Evolutionary conservation across 306 rosid species (phyloP).

Genomic region (Astragalus membranaceus): DNA sequence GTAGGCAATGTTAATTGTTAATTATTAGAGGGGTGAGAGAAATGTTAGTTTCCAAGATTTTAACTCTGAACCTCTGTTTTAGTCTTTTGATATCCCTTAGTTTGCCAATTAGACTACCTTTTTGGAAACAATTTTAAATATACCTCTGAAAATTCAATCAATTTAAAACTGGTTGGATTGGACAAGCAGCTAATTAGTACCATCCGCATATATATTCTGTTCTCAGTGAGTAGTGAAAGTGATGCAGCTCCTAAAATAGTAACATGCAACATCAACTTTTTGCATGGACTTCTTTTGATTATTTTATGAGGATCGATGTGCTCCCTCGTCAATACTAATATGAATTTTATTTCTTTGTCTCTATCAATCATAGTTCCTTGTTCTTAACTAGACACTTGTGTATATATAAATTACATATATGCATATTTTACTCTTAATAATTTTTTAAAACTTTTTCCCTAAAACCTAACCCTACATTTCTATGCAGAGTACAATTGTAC

Average conservation of each 20-base stretch:
- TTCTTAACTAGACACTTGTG: constrained; percentile 5
- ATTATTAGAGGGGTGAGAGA: no score
- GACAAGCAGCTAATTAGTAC: constrained; percentile 52
- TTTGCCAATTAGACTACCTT: no score
- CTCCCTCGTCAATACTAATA: constrained; percentile 24
- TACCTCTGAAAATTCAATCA: constrained; percentile 32
- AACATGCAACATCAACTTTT: constrained; percentile 58
- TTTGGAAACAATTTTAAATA: no score
- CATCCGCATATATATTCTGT: constrained; percentile 36
- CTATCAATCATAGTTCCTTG: not conserved
- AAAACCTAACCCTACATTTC: not conserved
- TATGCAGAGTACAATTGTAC: not conserved
- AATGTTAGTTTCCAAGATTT: no score
- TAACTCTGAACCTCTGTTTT: no score
- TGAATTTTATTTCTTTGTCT: not conserved
- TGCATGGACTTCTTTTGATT: constrained; percentile 11
- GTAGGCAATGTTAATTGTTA: no score
- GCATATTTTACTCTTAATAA: not conserved
- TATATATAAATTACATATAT: not conserved
- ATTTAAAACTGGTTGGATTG: constrained; percentile 54
- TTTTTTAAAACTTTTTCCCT: constrained; percentile 13
- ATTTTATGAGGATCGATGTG: constrained; percentile 16
- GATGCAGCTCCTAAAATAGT: constrained; percentile 63
- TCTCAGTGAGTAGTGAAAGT: constrained; percentile 40
- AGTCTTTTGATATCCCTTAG: no score